Evolutionary conservation across 2,329 filamentous ascomycete genomes (phyloP).

Genomic region (Zasmidium angulare): DNA sequence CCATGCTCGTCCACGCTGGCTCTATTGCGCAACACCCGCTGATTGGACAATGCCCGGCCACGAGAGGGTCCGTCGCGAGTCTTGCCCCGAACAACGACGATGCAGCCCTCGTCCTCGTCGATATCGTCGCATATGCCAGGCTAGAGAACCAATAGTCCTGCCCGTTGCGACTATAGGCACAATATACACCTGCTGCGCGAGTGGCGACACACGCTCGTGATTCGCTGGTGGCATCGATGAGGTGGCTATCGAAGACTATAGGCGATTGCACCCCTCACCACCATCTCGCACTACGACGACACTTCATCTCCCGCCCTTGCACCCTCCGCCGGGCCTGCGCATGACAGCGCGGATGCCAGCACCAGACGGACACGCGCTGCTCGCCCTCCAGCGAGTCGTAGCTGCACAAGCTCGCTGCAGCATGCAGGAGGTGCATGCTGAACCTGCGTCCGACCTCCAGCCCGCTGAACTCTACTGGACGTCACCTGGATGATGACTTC

Average conservation of each 20-base stretch:
- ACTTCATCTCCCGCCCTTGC: neutral
- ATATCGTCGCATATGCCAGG: neutral
- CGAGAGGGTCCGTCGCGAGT: neutral
- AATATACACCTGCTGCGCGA: neutral
- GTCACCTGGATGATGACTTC: neutral
- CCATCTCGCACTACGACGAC: neutral
- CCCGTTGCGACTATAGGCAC: neutral
- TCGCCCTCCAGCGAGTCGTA: neutral
- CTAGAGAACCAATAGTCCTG: neutral
- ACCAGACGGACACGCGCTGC: neutral
- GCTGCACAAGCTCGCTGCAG: neutral
- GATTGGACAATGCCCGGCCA: neutral
- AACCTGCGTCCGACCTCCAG: neutral
- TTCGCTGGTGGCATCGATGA: neutral
- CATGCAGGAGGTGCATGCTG: constrained; percentile 2
- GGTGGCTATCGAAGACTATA: neutral
- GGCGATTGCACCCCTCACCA: neutral
- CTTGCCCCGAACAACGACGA: neutral
- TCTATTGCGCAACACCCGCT: neutral
- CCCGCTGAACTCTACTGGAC: neutral
- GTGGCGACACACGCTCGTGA: neutral
- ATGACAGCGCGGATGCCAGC: neutral
- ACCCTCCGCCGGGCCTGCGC: neutral
- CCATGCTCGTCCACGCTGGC: neutral
- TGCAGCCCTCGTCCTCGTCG: neutral